Conservation (phyloP, 1,139 yeast species). For the Lodderomyces beijingensis region DNA sequence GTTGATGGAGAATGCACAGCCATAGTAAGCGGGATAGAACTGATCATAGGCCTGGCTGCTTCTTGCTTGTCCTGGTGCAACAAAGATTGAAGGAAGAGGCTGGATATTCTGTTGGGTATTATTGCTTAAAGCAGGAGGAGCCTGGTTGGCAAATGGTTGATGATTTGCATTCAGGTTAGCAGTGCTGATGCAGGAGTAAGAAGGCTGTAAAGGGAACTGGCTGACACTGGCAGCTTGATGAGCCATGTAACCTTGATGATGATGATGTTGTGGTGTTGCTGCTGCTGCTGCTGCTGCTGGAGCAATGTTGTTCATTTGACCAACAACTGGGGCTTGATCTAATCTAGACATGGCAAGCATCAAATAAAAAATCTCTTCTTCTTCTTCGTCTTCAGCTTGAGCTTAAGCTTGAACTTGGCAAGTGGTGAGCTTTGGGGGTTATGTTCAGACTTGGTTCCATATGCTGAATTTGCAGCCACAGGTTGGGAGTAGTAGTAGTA, state of each 20-base stretch:
- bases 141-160: too few relatives aligned
- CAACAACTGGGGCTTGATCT: too few relatives aligned
- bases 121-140: background rate
- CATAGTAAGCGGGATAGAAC: background rate
- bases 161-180: background rate
- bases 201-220: background rate
- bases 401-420: too few relatives aligned
- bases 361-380: too few relatives aligned
- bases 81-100: constrained; percentile 2
- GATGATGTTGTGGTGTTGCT: background rate
- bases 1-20: background rate
- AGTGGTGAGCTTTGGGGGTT: too few relatives aligned
- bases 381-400: too few relatives aligned
- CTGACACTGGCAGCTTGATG: background rate
- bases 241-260: background rate
- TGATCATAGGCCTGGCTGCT: background rate
- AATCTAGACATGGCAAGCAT: background rate
- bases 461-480: too few relatives aligned
- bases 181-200: background rate
- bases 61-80: background rate
- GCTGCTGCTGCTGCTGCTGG: too few relatives aligned
- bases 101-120: constrained; percentile 1
- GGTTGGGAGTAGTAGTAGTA: too few relatives aligned
- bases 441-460: too few relatives aligned
- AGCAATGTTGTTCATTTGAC: too few relatives aligned